phyloP scores from a whole-genome alignment of 2,329 filamentous ascomycete genomes.

The Aspergillus cejpii region DNA sequence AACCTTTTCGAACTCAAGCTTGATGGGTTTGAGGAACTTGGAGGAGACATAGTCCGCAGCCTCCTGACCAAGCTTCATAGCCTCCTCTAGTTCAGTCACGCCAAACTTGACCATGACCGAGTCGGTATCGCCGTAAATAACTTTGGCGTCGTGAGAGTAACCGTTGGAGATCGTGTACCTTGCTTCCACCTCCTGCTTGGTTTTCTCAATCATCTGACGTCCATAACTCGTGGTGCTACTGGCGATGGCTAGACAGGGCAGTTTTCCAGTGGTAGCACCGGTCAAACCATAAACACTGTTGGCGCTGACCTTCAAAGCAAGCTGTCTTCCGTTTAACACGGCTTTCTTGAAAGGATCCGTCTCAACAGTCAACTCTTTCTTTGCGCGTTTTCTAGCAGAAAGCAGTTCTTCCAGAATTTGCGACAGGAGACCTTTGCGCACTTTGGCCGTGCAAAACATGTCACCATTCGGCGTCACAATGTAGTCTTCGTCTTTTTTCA shows the following conservation, averaged over 20 bases:
- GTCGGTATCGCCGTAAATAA: slow-evolving; percentile 98
- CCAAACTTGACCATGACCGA: slow-evolving; percentile 99
- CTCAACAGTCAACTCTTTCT: slow-evolving; percentile 78
- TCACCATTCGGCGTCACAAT: slow-evolving; percentile 94
- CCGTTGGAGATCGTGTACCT: slow-evolving; percentile 90
- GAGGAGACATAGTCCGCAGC: slow-evolving; percentile 80
- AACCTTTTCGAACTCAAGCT: slow-evolving; percentile 98
- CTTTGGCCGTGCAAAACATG: slow-evolving; percentile 79
- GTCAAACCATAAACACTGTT: slow-evolving; percentile 98
- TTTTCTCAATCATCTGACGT: slow-evolving; percentile 97
- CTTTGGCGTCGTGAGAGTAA: slow-evolving; percentile 87
- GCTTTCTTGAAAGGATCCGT: slow-evolving; percentile 97
- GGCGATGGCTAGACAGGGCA: slow-evolving; percentile 90
- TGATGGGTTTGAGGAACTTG: slow-evolving; percentile 95
- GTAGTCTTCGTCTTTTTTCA: slow-evolving; percentile 89
- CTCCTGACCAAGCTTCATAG: slow-evolving; percentile 94
- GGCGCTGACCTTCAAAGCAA: slow-evolving; percentile 92
- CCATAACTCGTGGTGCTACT: slow-evolving; percentile 96
- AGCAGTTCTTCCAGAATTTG: slow-evolving; percentile 95
- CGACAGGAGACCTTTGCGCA: slow-evolving; percentile 83
- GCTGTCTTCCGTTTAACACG: slow-evolving; percentile 90
- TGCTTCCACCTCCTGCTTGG: slow-evolving; percentile 88
- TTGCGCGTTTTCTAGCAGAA: slow-evolving; percentile 86
- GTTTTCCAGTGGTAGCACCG: slow-evolving; percentile 89
- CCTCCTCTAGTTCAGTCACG: slow-evolving; percentile 73